Percentiles rank a stretch among this genome's conserved stretches.
These are phyloP conservation scores for Blastomyces parvus DNA, from an alignment of 2,329 filamentous ascomycete genomes.

Conservation along the genomic window DNA sequence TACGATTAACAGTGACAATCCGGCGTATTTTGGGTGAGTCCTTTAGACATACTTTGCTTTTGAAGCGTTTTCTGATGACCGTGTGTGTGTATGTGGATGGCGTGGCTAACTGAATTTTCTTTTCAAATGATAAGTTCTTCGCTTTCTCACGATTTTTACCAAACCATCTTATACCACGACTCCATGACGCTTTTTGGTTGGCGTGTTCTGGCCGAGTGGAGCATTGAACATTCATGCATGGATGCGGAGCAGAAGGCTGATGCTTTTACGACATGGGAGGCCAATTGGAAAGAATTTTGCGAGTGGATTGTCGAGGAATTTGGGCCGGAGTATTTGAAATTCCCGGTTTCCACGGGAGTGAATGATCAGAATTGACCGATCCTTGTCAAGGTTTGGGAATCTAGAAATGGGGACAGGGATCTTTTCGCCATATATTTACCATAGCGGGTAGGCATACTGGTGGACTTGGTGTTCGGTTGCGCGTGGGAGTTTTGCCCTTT, in stretches of 20 bases:
- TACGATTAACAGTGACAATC: constrained; percentile 10
- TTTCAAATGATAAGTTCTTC: neutral
- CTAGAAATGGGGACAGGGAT: neutral
- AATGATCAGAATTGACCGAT: neutral
- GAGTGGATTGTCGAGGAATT: constrained; percentile 79
- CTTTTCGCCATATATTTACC: neutral
- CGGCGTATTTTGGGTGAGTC: constrained; percentile 8
- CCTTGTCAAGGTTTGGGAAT: neutral
- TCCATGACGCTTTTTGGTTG: constrained; percentile 7
- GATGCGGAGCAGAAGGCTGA: neutral
- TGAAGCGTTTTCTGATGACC: too few species aligned
- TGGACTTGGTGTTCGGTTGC: neutral
- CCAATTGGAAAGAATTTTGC: constrained; percentile 81
- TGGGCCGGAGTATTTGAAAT: constrained; percentile 24
- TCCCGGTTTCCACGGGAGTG: neutral
- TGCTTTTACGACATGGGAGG: constrained; percentile 61
- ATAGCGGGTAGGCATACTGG: neutral
- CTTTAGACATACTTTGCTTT: neutral
- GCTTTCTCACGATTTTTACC: constrained; percentile 8
- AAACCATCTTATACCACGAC: constrained; percentile 1
- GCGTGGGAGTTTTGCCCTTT: neutral
- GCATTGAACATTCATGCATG: constrained; percentile 11
- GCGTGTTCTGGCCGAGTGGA: constrained; percentile 6
- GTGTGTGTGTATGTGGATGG: neutral
- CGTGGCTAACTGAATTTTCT: neutral